Percentiles rank a stretch among this genome's conserved stretches.
Evolutionary conservation across 768 basidiomycete genomes (phyloP).

Genomic region (Terana coerulea): DNA sequence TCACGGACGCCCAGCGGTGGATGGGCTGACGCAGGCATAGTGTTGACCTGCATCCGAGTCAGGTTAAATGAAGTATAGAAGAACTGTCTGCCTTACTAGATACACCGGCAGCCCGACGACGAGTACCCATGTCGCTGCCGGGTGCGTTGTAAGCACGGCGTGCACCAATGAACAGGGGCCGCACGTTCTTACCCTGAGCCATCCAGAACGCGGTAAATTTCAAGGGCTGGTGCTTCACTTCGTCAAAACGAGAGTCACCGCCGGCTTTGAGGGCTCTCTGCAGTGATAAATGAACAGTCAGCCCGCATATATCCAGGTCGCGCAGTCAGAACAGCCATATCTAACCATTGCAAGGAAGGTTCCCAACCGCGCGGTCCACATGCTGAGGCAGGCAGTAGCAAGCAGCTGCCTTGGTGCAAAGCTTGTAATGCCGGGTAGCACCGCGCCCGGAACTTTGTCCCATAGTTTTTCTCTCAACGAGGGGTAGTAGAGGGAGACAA

Average conservation of each 20-base stretch:
- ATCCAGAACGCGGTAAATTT: slow-evolving; percentile 61
- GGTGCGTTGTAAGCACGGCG: neutral
- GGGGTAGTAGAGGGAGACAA: slow-evolving; percentile 62
- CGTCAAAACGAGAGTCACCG: slow-evolving; percentile 63
- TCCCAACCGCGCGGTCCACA: slow-evolving; percentile 66
- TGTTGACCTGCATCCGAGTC: slow-evolving; percentile 36
- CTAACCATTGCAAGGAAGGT: slow-evolving; percentile 51
- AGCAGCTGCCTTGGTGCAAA: slow-evolving; percentile 63
- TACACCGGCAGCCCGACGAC: slow-evolving; percentile 69
- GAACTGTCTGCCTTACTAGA: slow-evolving; percentile 30
- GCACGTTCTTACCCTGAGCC: slow-evolving; percentile 41
- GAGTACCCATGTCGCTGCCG: slow-evolving; percentile 59
- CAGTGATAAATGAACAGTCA: neutral
- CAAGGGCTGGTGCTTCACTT: slow-evolving; percentile 44
- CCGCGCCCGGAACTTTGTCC: slow-evolving; percentile 30
- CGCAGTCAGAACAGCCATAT: slow-evolving; percentile 14
- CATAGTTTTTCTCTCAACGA: slow-evolving; percentile 46
- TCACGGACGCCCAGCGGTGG: slow-evolving; percentile 52
- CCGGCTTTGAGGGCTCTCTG: slow-evolving; percentile 49
- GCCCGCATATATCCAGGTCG: slow-evolving; percentile 25
- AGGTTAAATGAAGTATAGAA: neutral
- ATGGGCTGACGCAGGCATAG: slow-evolving; percentile 45
- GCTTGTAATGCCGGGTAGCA: slow-evolving; percentile 39
- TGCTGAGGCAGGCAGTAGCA: slow-evolving; percentile 47
- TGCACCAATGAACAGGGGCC: neutral